Conservation (phyloP, 2,329 filamentous ascomycete genomes). For the Pyrenochaeta sp. region DNA sequence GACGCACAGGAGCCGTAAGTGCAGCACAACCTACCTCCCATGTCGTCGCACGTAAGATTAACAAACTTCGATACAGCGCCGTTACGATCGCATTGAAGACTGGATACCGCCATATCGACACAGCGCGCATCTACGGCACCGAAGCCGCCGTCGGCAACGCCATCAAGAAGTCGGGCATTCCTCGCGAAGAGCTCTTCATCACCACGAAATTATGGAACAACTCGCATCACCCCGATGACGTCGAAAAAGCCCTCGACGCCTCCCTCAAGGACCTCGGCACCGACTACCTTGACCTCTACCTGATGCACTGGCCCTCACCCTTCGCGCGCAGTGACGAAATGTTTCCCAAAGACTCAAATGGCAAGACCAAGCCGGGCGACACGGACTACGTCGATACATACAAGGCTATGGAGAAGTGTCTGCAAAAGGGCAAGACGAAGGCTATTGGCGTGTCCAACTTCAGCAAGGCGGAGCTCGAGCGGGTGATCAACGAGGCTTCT, state of each 20-base stretch:
- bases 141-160: slow-evolving; percentile 35
- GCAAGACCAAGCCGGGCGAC: slow-evolving; percentile 32
- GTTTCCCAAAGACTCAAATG: slow-evolving; percentile 61
- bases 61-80: slow-evolving; percentile 32
- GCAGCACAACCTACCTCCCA: neutral
- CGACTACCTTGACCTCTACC: slow-evolving; percentile 89
- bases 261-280: slow-evolving; percentile 79
- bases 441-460: slow-evolving; percentile 49
- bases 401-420: slow-evolving; percentile 51
- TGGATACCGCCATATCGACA: slow-evolving; percentile 44
- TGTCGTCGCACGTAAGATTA: neutral
- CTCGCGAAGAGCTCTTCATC: slow-evolving; percentile 51
- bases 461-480: slow-evolving; percentile 55
- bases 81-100: slow-evolving; percentile 46
- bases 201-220: slow-evolving; percentile 91
- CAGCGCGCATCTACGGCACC: slow-evolving; percentile 38
- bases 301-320: slow-evolving; percentile 82
- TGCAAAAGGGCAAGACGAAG: slow-evolving; percentile 44
- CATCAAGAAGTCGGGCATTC: slow-evolving; percentile 42
- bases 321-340: slow-evolving; percentile 72
- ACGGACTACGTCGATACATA: slow-evolving; percentile 43
- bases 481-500: slow-evolving; percentile 57
- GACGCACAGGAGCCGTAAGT: slow-evolving; percentile 39
- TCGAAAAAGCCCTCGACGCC: slow-evolving; percentile 75
- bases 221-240: slow-evolving; percentile 75